phyloP scores from a whole-genome alignment of 2,329 filamentous ascomycete species.

The Pleurostoma richardsiae region DNA sequence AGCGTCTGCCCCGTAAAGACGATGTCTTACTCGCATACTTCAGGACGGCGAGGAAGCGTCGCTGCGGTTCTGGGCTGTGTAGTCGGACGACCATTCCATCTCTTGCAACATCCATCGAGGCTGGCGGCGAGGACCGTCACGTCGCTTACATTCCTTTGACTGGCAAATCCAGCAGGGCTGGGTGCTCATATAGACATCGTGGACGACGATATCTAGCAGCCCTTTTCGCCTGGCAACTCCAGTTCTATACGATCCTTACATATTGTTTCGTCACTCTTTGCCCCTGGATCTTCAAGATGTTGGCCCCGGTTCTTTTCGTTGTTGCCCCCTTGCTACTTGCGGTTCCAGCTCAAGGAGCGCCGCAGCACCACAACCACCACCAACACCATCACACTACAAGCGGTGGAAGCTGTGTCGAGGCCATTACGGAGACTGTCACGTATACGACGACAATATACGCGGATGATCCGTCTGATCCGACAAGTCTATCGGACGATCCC shows the following conservation, averaged over 20 bases:
- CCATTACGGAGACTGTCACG: too few relatives aligned
- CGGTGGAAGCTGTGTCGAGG: too few relatives aligned
- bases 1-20: background rate
- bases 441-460: too few relatives aligned
- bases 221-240: background rate
- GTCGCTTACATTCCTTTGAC: constrained; percentile 12
- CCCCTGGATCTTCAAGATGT: constrained; percentile 5
- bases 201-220: constrained; percentile 1
- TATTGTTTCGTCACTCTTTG: background rate
- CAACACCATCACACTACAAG: background rate
- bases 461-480: too few relatives aligned
- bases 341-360: constrained; percentile 6
- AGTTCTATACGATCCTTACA: background rate
- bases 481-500: too few relatives aligned
- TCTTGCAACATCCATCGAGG: constrained; percentile 7
- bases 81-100: too few relatives aligned
- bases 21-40: background rate
- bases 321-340: constrained; percentile 12
- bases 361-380: constrained; percentile 1
- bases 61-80: too few relatives aligned
- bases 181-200: background rate
- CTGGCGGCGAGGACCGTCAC: constrained; percentile 13
- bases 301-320: constrained; percentile 11
- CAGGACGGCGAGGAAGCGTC: background rate
- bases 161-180: constrained; percentile 1